Conservation (phyloP, 345 rosid species). For the Gossypium ekmanianum region DNA sequence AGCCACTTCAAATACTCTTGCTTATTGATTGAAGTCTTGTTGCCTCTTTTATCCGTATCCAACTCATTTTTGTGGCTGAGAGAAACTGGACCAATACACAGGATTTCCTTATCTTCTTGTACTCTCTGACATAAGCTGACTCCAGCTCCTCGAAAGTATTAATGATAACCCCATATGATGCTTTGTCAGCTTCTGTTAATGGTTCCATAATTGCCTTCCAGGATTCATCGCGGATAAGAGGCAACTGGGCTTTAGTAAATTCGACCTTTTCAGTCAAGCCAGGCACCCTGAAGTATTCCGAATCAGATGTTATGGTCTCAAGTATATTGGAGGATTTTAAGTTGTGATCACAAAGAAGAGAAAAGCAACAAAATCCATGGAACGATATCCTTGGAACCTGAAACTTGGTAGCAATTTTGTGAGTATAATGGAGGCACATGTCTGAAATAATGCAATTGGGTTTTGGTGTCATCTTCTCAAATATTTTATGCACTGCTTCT, state of each 20-base stretch:
- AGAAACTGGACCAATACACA: conserved; percentile 51
- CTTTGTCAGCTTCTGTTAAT: conserved; percentile 5
- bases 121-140: conserved; percentile 23
- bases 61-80: conserved; percentile 23
- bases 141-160: conserved; percentile 45
- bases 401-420: conserved; percentile 33
- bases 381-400: conserved; percentile 41
- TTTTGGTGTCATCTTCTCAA: conserved; percentile 26
- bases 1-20: conserved; percentile 39
- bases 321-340: conserved; percentile 16
- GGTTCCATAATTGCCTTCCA: background rate
- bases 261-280: background rate
- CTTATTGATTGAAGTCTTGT: conserved; percentile 17
- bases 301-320: conserved; percentile 14
- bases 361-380: conserved; percentile 40
- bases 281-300: background rate
- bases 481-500: conserved; percentile 21
- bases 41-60: conserved; percentile 42
- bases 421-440: conserved; percentile 33
- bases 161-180: conserved; percentile 29
- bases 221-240: background rate
- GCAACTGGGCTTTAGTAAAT: background rate
- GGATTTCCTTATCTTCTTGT: conserved; percentile 21
- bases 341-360: conserved; percentile 24
- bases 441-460: conserved; percentile 49